Evolutionary conservation across 2,329 filamentous ascomycete genomes (phyloP).

Genomic region (Leptographium radiaticola): DNA sequence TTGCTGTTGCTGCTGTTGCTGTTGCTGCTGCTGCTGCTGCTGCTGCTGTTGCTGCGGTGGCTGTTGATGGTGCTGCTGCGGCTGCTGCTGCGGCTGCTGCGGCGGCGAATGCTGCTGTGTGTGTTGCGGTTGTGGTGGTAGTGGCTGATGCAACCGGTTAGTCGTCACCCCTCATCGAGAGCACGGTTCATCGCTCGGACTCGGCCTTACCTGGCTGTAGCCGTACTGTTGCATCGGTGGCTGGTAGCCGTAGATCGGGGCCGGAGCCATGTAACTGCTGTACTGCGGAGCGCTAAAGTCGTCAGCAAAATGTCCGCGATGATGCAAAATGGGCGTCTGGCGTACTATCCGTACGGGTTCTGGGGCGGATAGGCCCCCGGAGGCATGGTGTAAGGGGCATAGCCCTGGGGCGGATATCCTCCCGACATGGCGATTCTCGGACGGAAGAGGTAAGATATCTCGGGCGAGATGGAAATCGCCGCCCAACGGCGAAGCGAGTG

Average conservation of each 20-base stretch:
- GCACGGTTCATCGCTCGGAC: too few relatives aligned
- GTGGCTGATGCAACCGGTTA: neutral
- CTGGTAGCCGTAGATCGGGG: constrained; percentile 25
- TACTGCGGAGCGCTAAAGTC: constrained; percentile 23
- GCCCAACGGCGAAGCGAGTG: too few relatives aligned
- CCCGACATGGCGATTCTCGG: constrained; percentile 5
- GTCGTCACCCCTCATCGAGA: neutral
- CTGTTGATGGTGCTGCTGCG: constrained; percentile 20
- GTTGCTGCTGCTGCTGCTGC: neutral
- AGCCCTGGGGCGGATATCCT: constrained; percentile 9
- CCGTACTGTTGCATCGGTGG: constrained; percentile 33
- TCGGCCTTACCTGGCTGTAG: constrained; percentile 23
- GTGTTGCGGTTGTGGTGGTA: neutral
- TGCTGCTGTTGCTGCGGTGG: constrained; percentile 17
- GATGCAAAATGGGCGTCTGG: too few relatives aligned
- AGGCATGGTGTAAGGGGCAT: constrained; percentile 6
- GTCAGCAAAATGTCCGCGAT: too few relatives aligned
- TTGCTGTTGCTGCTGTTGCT: neutral
- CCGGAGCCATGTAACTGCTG: constrained; percentile 32
- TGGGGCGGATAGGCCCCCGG: constrained; percentile 7
- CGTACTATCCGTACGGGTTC: constrained; percentile 6
- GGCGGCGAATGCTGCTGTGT: neutral
- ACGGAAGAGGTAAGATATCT: neutral
- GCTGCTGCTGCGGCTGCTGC: neutral
- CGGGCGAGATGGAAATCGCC: too few relatives aligned